Conservation (phyloP, 2,329 filamentous ascomycete species). For the Graphilbum sp. region DNA sequence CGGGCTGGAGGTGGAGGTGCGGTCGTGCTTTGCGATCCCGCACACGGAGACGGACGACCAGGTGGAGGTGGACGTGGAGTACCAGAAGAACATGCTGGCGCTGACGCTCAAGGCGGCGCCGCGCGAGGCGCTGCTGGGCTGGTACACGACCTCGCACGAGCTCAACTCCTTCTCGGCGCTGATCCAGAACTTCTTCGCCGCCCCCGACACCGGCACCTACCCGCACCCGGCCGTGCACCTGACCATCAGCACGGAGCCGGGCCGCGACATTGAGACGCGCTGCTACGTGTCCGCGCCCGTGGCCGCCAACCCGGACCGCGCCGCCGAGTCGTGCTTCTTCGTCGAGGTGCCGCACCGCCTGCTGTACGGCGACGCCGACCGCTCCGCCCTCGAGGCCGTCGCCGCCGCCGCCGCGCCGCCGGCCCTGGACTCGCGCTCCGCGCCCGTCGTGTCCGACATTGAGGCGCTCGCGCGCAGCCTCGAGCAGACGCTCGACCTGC, state of each 20-base stretch:
- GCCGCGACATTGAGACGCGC: constrained; percentile 73
- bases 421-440: constrained; percentile 57
- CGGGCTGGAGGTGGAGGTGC: constrained; percentile 89
- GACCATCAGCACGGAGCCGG: constrained; percentile 80
- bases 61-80: constrained; percentile 98
- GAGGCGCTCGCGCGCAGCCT: constrained; percentile 75
- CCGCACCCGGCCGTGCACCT: constrained; percentile 95
- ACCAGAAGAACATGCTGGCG: constrained; percentile 98
- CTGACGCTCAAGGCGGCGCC: constrained; percentile 88
- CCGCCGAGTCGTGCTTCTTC: constrained; percentile 91
- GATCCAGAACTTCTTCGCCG: constrained; percentile 98
- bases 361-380: constrained; percentile 54
- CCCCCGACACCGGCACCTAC: constrained; percentile 91
- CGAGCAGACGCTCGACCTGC: constrained; percentile 73
- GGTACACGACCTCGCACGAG: constrained; percentile 95
- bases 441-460: constrained; percentile 69
- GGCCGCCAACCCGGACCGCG: constrained; percentile 84
- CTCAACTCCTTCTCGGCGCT: constrained; percentile 97
- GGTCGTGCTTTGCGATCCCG: constrained; percentile 92
- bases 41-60: constrained; percentile 98
- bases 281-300: constrained; percentile 95
- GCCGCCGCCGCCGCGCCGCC: constrained; percentile 29
- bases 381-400: constrained; percentile 60
- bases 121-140: constrained; percentile 85
- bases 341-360: constrained; percentile 94